Percentiles rank a stretch among this genome's conserved stretches.
Evolutionary conservation across 352 stramenopile species (phyloP).

Genomic region (Phytophthora sojae): DNA sequence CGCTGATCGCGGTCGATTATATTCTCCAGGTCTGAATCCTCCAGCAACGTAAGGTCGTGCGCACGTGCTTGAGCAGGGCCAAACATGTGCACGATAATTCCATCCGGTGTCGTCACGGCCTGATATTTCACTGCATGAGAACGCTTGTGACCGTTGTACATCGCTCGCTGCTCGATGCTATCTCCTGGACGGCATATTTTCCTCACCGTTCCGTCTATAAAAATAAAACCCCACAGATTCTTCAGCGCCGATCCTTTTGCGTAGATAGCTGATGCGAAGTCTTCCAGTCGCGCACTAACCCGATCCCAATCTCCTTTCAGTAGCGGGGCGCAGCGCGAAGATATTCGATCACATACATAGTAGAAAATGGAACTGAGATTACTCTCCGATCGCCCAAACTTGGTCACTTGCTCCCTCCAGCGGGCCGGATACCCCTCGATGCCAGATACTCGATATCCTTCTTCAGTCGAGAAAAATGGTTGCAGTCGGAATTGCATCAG

Average conservation of each 20-base stretch:
- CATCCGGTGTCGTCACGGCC: background rate
- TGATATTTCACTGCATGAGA: background rate
- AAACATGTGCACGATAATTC: background rate
- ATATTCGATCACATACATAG: background rate
- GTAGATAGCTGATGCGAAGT: background rate
- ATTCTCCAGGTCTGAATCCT: background rate
- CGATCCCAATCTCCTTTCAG: background rate
- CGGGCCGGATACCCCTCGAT: slow-evolving; percentile 15
- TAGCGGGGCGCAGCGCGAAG: background rate
- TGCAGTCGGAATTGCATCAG: no score
- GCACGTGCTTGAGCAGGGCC: background rate
- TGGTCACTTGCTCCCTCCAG: slow-evolving; percentile 2
- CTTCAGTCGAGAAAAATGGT: slow-evolving; percentile 6
- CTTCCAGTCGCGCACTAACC: background rate
- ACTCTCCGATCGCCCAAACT: background rate
- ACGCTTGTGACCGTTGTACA: background rate
- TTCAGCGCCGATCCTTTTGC: background rate
- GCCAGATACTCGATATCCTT: slow-evolving; percentile 9
- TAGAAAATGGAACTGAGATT: background rate
- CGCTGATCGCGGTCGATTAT: background rate
- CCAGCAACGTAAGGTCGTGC: background rate
- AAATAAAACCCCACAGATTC: background rate
- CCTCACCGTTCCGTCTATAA: background rate
- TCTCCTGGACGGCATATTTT: background rate
- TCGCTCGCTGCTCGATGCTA: background rate